These are phyloP conservation scores for Cyberlindnera bimundalis DNA, from an alignment of 805 yeast species.

Conservation along the genomic window DNA sequence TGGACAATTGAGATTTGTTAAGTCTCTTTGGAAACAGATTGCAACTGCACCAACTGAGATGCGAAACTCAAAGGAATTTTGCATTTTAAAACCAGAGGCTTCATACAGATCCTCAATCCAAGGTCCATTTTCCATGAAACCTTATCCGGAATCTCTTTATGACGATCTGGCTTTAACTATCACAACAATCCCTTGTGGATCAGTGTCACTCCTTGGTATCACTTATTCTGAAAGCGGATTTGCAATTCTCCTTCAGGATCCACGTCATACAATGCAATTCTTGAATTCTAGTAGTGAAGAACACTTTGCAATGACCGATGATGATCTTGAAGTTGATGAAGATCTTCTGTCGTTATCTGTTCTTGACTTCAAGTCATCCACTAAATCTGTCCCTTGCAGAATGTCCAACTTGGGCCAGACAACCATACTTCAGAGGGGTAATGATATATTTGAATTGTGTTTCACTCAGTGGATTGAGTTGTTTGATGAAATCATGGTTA, in stretches of 20 bases:
- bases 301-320: conserved; percentile 17
- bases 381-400: conserved; percentile 1
- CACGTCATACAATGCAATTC: conserved; percentile 34
- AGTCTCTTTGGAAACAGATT: conserved; percentile 31
- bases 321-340: neutral
- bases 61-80: conserved; percentile 24
- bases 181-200: conserved; percentile 25
- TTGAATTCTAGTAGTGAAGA: conserved; percentile 22
- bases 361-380: conserved; percentile 13
- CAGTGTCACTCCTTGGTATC: conserved; percentile 27
- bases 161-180: conserved; percentile 40
- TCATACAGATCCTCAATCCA: conserved; percentile 29
- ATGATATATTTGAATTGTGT: conserved; percentile 8
- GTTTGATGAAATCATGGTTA: neutral
- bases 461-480: neutral
- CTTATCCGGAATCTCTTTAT: conserved; percentile 54
- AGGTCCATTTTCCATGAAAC: conserved; percentile 54
- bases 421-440: conserved; percentile 11
- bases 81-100: conserved; percentile 22
- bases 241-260: conserved; percentile 31
- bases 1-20: conserved; percentile 36
- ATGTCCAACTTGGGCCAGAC: neutral
- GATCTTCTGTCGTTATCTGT: neutral
- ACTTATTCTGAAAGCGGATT: conserved; percentile 30
- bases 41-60: conserved; percentile 16